These are phyloP conservation scores for Cucurbitaria berberidis DNA, from an alignment of 2,329 filamentous ascomycete genomes.

Conservation along the genomic window DNA sequence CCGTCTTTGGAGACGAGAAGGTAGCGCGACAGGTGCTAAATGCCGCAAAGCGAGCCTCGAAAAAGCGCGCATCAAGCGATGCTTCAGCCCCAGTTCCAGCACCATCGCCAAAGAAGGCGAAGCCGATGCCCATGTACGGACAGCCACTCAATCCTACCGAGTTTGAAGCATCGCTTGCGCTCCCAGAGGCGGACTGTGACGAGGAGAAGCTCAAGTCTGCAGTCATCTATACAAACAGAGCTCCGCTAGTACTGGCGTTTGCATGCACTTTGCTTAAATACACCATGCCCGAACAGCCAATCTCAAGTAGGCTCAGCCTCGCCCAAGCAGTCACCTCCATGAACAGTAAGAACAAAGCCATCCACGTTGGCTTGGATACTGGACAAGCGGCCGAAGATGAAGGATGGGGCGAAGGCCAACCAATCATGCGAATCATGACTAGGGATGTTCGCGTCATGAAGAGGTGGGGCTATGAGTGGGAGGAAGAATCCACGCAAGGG, in stretches of 20 bases:
- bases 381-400: conserved; percentile 70
- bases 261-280: conserved; percentile 74
- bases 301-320: conserved; percentile 81
- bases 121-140: conserved; percentile 34
- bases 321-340: conserved; percentile 83
- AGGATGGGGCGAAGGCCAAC: conserved; percentile 77
- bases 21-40: conserved; percentile 62
- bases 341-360: conserved; percentile 78
- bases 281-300: conserved; percentile 85
- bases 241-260: conserved; percentile 82
- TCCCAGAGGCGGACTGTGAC: conserved; percentile 62
- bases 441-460: conserved; percentile 77
- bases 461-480: conserved; percentile 69
- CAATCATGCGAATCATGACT: conserved; percentile 73
- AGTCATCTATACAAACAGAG: conserved; percentile 75
- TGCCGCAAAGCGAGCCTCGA: conserved; percentile 62
- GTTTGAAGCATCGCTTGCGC: conserved; percentile 66
- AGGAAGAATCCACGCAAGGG: conserved; percentile 17
- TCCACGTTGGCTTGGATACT: conserved; percentile 73
- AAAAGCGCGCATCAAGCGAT: conserved; percentile 59
- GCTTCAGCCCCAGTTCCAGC: conserved; percentile 12
- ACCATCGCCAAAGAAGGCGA: conserved; percentile 48
- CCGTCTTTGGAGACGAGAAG: conserved; percentile 60
- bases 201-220: conserved; percentile 66
- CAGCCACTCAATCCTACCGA: conserved; percentile 57